Conservation (phyloP, 164 flowering plant genomes). For the Sedum album region DNA sequence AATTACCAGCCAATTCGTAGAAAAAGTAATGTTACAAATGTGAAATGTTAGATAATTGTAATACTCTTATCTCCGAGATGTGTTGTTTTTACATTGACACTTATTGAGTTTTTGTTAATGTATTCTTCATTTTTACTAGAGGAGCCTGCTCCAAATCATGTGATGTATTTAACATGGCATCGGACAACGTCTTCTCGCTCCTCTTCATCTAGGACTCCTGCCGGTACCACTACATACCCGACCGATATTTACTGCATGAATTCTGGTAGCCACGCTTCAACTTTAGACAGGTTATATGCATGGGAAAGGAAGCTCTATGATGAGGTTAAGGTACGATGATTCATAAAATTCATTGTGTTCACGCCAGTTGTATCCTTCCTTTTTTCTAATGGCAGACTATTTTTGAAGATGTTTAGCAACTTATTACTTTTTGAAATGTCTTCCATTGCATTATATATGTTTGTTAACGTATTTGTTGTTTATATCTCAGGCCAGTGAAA, state of each 20-base stretch:
- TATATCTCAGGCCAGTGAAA: conserved; percentile 65
- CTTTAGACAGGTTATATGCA: conserved; percentile 84
- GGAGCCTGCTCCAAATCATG: conserved; percentile 50
- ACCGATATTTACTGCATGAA: conserved; percentile 63
- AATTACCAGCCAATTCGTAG: not conserved
- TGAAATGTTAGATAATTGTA: no score
- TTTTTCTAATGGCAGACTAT: not conserved
- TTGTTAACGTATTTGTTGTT: not conserved
- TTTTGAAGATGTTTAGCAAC: not conserved
- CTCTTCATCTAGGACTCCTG: conserved; percentile 69
- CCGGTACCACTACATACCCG: conserved; percentile 35
- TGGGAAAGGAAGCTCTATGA: conserved; percentile 98
- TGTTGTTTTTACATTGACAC: not conserved
- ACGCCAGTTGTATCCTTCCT: not conserved
- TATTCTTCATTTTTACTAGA: not conserved
- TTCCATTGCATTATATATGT: not conserved
- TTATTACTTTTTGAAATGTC: not conserved
- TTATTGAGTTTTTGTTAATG: not conserved
- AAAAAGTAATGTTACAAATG: no score
- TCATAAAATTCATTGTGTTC: not conserved
- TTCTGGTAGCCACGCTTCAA: conserved; percentile 93
- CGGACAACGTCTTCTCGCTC: conserved; percentile 74
- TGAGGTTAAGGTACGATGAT: conserved; percentile 78
- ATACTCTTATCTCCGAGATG: no score
- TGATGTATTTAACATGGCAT: conserved; percentile 89